Evolutionary conservation across 306 rosid genomes (phyloP).

Genomic region (Nissolia schottii): DNA sequence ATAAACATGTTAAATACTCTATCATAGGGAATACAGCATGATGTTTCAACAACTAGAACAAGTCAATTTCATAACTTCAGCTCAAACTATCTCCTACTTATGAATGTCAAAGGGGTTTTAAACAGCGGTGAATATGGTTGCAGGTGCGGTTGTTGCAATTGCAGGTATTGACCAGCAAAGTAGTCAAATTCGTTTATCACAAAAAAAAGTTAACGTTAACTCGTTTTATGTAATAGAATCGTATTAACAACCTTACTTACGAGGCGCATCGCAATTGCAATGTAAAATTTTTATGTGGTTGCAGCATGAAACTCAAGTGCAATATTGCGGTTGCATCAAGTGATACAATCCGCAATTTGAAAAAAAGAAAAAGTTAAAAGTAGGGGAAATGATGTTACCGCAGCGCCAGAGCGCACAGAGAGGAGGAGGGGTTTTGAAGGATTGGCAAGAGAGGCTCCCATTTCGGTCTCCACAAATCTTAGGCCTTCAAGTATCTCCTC

Average conservation of each 20-base stretch:
- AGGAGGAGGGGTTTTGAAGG: constrained; percentile 85
- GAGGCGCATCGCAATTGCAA: no score
- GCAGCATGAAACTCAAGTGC: no score
- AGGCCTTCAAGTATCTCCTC: constrained; percentile 78
- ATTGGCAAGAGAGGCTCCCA: constrained; percentile 77
- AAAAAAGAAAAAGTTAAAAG: background rate
- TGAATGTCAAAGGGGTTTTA: background rate
- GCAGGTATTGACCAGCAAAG: no score
- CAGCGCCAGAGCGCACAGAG: constrained; percentile 96
- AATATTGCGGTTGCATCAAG: no score
- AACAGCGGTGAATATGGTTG: no score
- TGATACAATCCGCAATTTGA: no score
- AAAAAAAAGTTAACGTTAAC: no score
- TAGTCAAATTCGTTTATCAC: no score
- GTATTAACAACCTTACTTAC: no score
- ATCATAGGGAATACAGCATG: background rate
- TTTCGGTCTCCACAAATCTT: constrained; percentile 54
- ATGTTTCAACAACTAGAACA: background rate
- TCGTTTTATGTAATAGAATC: no score
- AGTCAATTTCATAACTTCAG: background rate
- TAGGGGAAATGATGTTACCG: constrained; percentile 39
- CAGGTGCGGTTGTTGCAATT: no score
- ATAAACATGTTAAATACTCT: background rate
- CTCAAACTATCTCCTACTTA: background rate
- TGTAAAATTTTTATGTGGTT: no score